Evolutionary conservation across 441 rosid genomes (phyloP).

Genomic region (Croton setiger): DNA sequence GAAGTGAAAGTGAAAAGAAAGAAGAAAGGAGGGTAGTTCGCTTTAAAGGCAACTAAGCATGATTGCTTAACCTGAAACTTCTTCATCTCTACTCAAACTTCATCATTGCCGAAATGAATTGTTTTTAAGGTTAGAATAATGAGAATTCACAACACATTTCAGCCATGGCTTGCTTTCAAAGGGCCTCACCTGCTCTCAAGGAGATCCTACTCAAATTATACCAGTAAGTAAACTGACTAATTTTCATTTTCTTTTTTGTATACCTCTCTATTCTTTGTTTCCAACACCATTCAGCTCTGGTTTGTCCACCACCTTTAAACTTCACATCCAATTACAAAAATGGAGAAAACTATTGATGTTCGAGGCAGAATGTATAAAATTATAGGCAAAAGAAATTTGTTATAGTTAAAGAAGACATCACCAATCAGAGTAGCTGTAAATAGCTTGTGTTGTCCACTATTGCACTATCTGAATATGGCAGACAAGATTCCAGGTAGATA

Average conservation of each 20-base stretch:
- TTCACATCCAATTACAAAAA: background rate
- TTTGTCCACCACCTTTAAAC: background rate
- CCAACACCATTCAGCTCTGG: background rate
- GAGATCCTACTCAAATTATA: conserved; percentile 58
- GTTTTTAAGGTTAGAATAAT: too few species aligned
- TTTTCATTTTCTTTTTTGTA: too few species aligned
- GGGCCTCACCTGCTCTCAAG: conserved; percentile 69
- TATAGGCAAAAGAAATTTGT: too few species aligned
- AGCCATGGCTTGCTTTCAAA: conserved; percentile 55
- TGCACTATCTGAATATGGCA: background rate
- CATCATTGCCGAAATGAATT: background rate
- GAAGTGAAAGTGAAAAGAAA: background rate
- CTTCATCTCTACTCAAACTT: conserved; percentile 27
- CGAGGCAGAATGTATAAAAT: background rate
- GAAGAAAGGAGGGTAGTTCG: conserved; percentile 32
- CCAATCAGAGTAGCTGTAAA: background rate
- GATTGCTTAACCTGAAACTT: conserved; percentile 37
- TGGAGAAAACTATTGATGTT: background rate
- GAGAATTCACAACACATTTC: background rate
- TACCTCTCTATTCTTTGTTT: background rate
- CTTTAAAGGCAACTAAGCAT: conserved; percentile 43
- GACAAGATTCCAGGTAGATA: conserved; percentile 14
- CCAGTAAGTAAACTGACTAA: conserved; percentile 31
- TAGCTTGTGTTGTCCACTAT: background rate
- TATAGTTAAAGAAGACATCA: background rate